These are phyloP conservation scores for Cyamopsis tetragonoloba DNA, from an alignment of 306 rosid genomes.

Conservation along the genomic window DNA sequence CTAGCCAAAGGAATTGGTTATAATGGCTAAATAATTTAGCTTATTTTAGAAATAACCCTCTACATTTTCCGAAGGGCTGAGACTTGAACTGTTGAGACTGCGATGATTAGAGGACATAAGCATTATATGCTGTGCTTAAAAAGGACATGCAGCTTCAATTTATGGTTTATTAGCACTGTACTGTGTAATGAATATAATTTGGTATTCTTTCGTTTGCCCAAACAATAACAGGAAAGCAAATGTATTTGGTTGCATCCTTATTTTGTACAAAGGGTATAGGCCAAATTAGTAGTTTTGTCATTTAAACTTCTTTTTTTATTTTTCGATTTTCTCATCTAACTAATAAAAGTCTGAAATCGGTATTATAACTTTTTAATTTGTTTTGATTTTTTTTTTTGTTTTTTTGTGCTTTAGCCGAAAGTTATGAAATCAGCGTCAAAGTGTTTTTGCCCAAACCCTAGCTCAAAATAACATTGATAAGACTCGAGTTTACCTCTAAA, in stretches of 20 bases:
- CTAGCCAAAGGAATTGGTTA: not conserved
- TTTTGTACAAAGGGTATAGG: too few species aligned
- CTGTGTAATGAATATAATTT: conserved; percentile 1
- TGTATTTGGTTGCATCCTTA: not conserved
- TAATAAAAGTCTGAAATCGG: too few species aligned
- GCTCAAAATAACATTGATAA: too few species aligned
- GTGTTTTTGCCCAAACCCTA: too few species aligned
- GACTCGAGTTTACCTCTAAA: too few species aligned
- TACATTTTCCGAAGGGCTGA: not conserved
- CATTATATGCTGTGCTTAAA: not conserved
- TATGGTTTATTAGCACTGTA: not conserved
- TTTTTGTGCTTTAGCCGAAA: too few species aligned
- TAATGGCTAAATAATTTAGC: not conserved
- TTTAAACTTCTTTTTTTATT: too few species aligned
- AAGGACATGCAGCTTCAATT: not conserved
- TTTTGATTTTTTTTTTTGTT: too few species aligned
- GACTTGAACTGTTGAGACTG: not conserved
- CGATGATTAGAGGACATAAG: not conserved
- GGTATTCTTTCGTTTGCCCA: not conserved
- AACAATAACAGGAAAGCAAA: not conserved
- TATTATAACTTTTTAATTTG: too few species aligned
- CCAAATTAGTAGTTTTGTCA: too few species aligned
- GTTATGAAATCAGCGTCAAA: too few species aligned
- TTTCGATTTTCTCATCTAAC: too few species aligned
- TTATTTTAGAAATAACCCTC: conserved; percentile 9